Base-by-base conservation (phyloP, 1,139 yeast species). In the Sugiyamaella paludigena region DNA sequence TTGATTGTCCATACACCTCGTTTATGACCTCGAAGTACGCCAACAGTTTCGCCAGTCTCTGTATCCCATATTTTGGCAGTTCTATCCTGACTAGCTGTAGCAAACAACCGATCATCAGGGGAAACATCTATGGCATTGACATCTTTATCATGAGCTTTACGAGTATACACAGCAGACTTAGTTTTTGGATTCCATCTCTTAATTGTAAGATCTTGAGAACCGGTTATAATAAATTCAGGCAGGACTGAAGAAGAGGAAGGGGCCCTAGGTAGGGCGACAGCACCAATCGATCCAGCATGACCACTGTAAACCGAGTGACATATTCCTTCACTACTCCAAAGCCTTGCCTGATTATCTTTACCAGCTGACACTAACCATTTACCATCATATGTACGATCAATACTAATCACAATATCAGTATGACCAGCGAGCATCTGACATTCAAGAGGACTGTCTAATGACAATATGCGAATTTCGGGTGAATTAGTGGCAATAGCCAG, bases 101-200 rank as follows among this genome's bases (percentile, higher is more conserved):
- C 98, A 62, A 92, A 82, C 53, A 76, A 74, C 56, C 84, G 85
- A 67, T 92, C 95, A 62, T 91, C 89, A 10, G 97, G 96, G 6
- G 97, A 78, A 2, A 92, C 75, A 56, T 88, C 96, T 45, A 94
- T 71, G 2, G 94, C 80, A 63, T 92, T 94, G 52, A 92, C 91
- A 67, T 92, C 97, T 66, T 92, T 92, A 48, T 92, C 98, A 67
- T 92, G 99, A 0, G 97, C 98, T 62, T 92, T 81, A 72, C 97
- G 80, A 0, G 98, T 92, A 67, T 84, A 92, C 40, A 81, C 84
- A 2, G 96, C 83, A 1, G 77, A 72, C 2, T 67, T 60, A 1
- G 60, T 53, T 33, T 56, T 60, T 16, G 58, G 65, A 47, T 71
- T 72, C 98, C 98, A 92, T 67, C 84, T 84, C 66, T 92, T 92